A percentile compares a stretch with the other conserved stretches of the same genome.
Conservation (phyloP, 176 grass and related monocot genomes). For the Panicum miliaceum region DNA sequence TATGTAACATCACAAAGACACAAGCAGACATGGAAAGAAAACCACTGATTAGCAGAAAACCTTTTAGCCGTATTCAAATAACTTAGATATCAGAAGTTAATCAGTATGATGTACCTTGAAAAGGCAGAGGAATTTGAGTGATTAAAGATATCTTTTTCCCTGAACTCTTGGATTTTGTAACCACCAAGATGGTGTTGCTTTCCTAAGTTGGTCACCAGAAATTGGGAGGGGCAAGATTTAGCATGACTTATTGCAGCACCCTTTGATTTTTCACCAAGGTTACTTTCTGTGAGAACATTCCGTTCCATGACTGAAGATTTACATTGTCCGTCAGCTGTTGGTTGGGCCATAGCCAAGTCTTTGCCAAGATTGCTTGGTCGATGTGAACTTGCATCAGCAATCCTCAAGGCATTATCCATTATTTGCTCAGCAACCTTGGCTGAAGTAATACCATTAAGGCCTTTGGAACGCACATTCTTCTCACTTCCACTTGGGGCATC, state of each 20-base stretch:
- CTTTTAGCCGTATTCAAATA: neutral
- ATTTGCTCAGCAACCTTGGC: constrained; percentile 42
- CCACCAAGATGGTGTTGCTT: constrained; percentile 43
- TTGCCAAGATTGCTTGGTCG: constrained; percentile 46
- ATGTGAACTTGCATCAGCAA: constrained; percentile 49
- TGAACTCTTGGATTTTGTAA: constrained; percentile 47
- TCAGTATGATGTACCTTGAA: constrained; percentile 61
- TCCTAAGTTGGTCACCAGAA: constrained; percentile 43
- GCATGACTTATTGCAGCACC: constrained; percentile 43
- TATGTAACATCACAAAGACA: constrained; percentile 20
- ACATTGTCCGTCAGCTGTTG: constrained; percentile 43
- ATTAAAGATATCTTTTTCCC: constrained; percentile 73
- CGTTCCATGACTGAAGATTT: constrained; percentile 50
- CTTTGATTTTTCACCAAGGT: constrained; percentile 46
- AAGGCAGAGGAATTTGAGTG: constrained; percentile 93
- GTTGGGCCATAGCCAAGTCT: constrained; percentile 49
- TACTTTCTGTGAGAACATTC: constrained; percentile 36
- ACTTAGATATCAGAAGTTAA: constrained; percentile 17
- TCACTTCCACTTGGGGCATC: constrained; percentile 52
- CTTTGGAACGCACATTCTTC: constrained; percentile 42
- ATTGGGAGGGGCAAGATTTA: constrained; percentile 53
- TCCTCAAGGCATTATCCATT: constrained; percentile 53
- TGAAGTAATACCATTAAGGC: constrained; percentile 45
- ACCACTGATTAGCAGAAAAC: constrained; percentile 22
- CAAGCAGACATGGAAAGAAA: constrained; percentile 12